Evolutionary conservation across 768 basidiomycete genomes (phyloP), one percentile per base, ranked within the genome.

Genomic region (Collybia mongolica): DNA sequence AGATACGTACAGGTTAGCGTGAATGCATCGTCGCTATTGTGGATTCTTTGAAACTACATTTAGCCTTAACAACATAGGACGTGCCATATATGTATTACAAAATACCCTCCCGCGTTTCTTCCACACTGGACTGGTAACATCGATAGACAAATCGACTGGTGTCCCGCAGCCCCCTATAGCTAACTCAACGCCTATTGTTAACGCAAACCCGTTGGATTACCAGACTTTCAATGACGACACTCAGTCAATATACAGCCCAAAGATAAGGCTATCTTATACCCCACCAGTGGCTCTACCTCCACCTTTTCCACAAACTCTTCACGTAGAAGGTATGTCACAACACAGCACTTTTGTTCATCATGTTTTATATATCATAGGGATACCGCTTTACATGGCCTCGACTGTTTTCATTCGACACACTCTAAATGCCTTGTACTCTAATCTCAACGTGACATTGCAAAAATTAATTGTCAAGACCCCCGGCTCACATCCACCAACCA

Each of bases 81-180:
- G 88, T 29, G 86, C 84, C 2, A 83, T 88, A 46, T 79, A 82
- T 59, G 69, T 87, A 26, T 70, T 92, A 0, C 81, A 81, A 59
- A 73, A 80, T 53, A 90, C 90, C 0, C 73, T 91, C 6, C 87
- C 87, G 1, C 73, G 77, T 8, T 90, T 91, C 65, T 92, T 92
- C 61, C 62, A 74, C 6, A 72, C 72, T 3, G 90, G 90, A 2
- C 79, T 92, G 3, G 67, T 88, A 9, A 77, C 80, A 3, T 73
- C 71, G 0, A 61, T 84, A 12, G 79, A 84, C 60, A 75, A 71
- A 47, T 62, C 67, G 0, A 76, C 74, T 2, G 76, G 72, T 6
- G 57, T 53, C 40, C 79, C 70, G 7, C 63, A 59, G 36, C 54
- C 61, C n/a, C n/a, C n/a, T n/a, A n/a, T n/a, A 11, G 51, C 55